A percentile compares a stretch with the other conserved stretches of the same genome.
These are phyloP conservation scores for Exophiala sp. DNA, from an alignment of 2,329 filamentous ascomycete species.

Conservation along the genomic window DNA sequence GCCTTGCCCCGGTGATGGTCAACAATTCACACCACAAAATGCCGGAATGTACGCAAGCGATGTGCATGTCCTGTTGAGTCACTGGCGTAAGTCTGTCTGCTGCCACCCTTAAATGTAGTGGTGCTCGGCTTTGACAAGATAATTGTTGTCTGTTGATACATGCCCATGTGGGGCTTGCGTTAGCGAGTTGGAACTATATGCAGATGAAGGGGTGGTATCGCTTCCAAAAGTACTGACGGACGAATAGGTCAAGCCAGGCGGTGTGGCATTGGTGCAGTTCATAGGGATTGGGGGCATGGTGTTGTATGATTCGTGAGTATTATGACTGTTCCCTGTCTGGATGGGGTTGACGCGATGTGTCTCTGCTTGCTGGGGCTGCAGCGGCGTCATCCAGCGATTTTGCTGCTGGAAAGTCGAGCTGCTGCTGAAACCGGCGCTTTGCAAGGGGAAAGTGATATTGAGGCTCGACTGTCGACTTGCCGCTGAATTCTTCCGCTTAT, in stretches of 20 bases:
- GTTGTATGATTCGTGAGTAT: conserved; percentile 14
- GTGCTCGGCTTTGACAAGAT: conserved; percentile 12
- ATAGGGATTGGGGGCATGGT: conserved; percentile 15
- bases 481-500: conserved; percentile 16
- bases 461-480: conserved; percentile 1
- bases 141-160: conserved; percentile 12
- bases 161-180: conserved; percentile 10
- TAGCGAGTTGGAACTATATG: conserved; percentile 9
- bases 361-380: conserved; percentile 16
- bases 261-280: conserved; percentile 12
- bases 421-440: conserved; percentile 22
- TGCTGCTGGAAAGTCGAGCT: conserved; percentile 25
- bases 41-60: not conserved
- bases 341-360: conserved; percentile 1
- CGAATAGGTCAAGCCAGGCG: conserved; percentile 12
- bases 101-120: conserved; percentile 1
- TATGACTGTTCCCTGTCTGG: not conserved
- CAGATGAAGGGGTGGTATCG: conserved; percentile 7
- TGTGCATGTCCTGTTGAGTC: not conserved
- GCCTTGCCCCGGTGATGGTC: too few relatives aligned
- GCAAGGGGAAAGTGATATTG: conserved; percentile 17
- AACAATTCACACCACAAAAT: too few relatives aligned
- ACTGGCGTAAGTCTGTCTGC: not conserved
- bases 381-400: conserved; percentile 27
- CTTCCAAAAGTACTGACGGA: conserved; percentile 12